These are phyloP conservation scores for Kodamaea kaohsiungensis DNA, from an alignment of 805 yeast species.

Conservation along the genomic window DNA sequence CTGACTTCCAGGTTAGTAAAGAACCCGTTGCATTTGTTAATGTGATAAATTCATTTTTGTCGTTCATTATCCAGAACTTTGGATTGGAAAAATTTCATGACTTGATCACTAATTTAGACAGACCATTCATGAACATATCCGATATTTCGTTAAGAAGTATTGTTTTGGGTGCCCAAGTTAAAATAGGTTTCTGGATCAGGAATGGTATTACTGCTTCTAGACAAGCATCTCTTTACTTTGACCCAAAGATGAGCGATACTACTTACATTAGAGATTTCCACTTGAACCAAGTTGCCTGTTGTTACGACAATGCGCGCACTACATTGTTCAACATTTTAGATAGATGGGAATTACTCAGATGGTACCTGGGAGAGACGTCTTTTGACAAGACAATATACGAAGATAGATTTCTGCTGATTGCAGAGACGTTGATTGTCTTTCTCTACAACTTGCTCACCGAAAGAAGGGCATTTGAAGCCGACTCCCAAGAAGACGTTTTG, in stretches of 20 bases:
- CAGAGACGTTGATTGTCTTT: slow-evolving; percentile 44
- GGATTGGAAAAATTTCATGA: slow-evolving; percentile 23
- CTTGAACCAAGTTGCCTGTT: slow-evolving; percentile 44
- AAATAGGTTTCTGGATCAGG: slow-evolving; percentile 70
- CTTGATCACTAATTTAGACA: slow-evolving; percentile 12
- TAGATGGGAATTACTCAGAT: slow-evolving; percentile 58
- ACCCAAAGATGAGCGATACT: slow-evolving; percentile 40
- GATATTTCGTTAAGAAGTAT: slow-evolving; percentile 61
- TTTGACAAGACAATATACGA: slow-evolving; percentile 44
- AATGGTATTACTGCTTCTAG: slow-evolving; percentile 60
- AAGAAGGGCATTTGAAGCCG: slow-evolving; percentile 19
- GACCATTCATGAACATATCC: slow-evolving; percentile 48
- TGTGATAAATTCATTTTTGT: slow-evolving; percentile 59
- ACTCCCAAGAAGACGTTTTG: not conserved
- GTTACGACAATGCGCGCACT: slow-evolving; percentile 39
- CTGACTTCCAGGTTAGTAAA: slow-evolving; percentile 45
- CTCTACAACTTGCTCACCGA: slow-evolving; percentile 47
- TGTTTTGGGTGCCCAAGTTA: slow-evolving; percentile 62
- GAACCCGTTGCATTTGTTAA: slow-evolving; percentile 57
- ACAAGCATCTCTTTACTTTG: slow-evolving; percentile 51
- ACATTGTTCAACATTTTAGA: slow-evolving; percentile 42
- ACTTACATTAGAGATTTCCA: slow-evolving; percentile 47
- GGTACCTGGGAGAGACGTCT: slow-evolving; percentile 43
- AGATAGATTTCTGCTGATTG: slow-evolving; percentile 46
- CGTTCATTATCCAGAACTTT: slow-evolving; percentile 41